phyloP scores from a whole-genome alignment of 495 filamentous ascomycete genomes.

The Physcia stellaris region DNA sequence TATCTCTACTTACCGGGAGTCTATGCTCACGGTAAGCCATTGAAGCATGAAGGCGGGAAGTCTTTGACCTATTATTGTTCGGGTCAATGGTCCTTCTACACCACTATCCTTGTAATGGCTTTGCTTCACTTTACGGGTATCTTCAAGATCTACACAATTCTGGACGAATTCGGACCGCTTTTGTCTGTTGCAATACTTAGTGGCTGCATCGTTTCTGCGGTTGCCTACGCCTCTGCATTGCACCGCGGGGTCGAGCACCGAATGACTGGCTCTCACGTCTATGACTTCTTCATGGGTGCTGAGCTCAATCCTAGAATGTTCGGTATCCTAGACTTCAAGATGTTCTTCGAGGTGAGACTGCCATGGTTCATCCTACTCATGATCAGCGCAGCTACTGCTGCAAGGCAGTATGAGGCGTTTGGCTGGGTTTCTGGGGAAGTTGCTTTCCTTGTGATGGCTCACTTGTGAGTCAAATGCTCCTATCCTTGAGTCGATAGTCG shows the following conservation, averaged over 20 bases:
- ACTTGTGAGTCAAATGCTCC: too few relatives aligned
- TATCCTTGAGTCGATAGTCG: too few relatives aligned
- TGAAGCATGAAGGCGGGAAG: slow-evolving; percentile 66
- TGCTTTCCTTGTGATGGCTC: slow-evolving; percentile 77
- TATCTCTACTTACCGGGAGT: slow-evolving; percentile 81
- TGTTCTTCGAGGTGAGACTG: slow-evolving; percentile 97
- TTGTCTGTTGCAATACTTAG: slow-evolving; percentile 83
- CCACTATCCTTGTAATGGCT: slow-evolving; percentile 55
- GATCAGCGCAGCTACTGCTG: slow-evolving; percentile 60
- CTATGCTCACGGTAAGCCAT: slow-evolving; percentile 68
- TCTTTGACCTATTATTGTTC: slow-evolving; percentile 91
- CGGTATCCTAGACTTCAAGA: slow-evolving; percentile 90
- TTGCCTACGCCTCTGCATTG: slow-evolving; percentile 76
- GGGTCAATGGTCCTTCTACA: slow-evolving; percentile 73
- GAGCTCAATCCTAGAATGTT: slow-evolving; percentile 95
- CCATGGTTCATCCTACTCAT: slow-evolving; percentile 93
- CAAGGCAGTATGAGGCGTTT: slow-evolving; percentile 76
- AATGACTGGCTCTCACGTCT: slow-evolving; percentile 84
- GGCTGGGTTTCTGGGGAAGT: slow-evolving; percentile 89
- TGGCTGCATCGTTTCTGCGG: slow-evolving; percentile 63
- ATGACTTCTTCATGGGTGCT: slow-evolving; percentile 99
- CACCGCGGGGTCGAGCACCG: slow-evolving; percentile 69
- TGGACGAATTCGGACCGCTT: slow-evolving; percentile 90
- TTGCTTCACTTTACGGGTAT: slow-evolving; percentile 64
- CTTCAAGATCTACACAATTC: slow-evolving; percentile 84